These are phyloP conservation scores for Avena atlantica DNA, from an alignment of 176 grass and related monocot genomes.

Conservation along the genomic window DNA sequence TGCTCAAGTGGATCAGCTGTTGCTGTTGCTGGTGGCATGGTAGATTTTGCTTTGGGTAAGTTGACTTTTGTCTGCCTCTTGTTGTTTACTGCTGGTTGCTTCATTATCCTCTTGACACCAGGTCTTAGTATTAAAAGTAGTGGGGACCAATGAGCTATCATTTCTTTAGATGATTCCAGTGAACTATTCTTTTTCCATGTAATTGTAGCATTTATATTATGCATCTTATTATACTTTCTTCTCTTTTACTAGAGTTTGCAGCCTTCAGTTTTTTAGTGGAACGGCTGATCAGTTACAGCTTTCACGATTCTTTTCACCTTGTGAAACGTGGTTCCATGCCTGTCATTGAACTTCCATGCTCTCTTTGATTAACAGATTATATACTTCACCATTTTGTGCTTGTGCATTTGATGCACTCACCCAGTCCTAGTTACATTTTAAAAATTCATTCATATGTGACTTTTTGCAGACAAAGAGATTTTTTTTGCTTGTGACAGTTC, in stretches of 20 bases:
- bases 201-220: background rate
- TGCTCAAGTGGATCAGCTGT: slow-evolving; percentile 97
- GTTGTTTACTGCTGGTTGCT: slow-evolving; percentile 2
- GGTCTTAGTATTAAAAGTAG: slow-evolving; percentile 6
- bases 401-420: slow-evolving; percentile 7
- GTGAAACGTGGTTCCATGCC: background rate
- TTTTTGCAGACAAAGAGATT: background rate
- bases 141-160: background rate
- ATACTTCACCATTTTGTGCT: background rate
- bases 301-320: slow-evolving; percentile 28
- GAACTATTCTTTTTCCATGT: background rate
- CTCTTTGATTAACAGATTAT: background rate
- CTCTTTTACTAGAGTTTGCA: slow-evolving; percentile 1
- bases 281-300: background rate
- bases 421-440: background rate
- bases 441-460: slow-evolving; percentile 1
- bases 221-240: slow-evolving; percentile 2
- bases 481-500: background rate
- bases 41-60: slow-evolving; percentile 98
- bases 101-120: background rate
- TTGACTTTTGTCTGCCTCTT: slow-evolving; percentile 6
- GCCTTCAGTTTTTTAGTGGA: background rate
- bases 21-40: slow-evolving; percentile 83
- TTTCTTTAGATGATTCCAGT: too few relatives aligned
- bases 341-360: background rate